A percentile compares a stretch with the other conserved stretches of the same genome.
phyloP scores from a whole-genome alignment of 192 early-diverging fungal genomes.

The Spizellomyces sp. region DNA sequence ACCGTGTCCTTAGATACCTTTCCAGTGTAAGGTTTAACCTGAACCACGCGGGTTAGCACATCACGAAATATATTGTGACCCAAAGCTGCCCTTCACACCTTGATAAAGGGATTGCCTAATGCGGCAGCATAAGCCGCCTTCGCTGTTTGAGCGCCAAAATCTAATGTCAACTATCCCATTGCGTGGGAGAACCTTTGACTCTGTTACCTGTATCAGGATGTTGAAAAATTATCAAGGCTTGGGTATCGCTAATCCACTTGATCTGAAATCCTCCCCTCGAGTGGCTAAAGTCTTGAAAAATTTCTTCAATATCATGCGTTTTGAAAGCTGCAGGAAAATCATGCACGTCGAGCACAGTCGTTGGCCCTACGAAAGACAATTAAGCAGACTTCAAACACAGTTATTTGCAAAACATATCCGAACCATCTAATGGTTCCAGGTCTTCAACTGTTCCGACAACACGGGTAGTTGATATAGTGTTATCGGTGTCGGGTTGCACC shows the following conservation, averaged over 20 bases:
- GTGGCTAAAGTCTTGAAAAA: conserved; percentile 64
- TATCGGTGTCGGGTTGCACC: too few species aligned
- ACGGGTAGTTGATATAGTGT: too few species aligned
- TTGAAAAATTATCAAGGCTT: conserved; percentile 68
- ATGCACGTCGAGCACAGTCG: conserved; percentile 12
- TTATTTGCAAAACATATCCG: too few species aligned
- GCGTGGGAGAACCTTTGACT: not conserved
- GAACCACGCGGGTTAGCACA: not conserved
- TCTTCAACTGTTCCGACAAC: too few species aligned
- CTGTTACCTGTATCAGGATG: conserved; percentile 62
- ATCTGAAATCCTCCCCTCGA: conserved; percentile 67
- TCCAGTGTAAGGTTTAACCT: conserved; percentile 66
- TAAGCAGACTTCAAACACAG: too few species aligned
- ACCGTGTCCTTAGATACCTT: conserved; percentile 24
- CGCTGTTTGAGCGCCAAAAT: conserved; percentile 9
- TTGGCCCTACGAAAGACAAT: not conserved
- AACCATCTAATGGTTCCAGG: too few species aligned
- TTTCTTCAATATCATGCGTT: conserved; percentile 68
- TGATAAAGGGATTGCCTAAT: conserved; percentile 30
- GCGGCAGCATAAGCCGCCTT: conserved; percentile 28
- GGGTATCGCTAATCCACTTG: conserved; percentile 76
- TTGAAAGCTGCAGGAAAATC: conserved; percentile 67
- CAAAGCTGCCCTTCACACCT: conserved; percentile 7
- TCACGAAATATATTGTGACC: too few species aligned
- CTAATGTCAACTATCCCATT: not conserved